Conservation (phyloP, 345 rosid genomes). For the Theobroma cacao region DNA sequence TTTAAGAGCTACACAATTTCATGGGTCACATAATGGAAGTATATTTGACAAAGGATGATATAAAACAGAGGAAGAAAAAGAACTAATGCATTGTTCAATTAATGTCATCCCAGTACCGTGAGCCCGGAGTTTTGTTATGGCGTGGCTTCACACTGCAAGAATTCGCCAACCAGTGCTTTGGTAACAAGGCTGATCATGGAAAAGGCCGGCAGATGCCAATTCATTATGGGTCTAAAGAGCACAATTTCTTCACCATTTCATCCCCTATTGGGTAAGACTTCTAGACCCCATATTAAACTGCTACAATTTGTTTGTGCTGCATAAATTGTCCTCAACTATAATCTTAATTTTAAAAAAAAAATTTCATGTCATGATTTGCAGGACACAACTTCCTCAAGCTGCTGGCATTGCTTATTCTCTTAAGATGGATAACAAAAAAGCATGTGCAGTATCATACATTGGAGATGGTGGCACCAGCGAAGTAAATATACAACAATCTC, state of each 20-base stretch:
- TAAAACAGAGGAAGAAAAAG: neutral
- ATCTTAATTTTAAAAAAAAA: neutral
- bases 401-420: slow-evolving; percentile 56
- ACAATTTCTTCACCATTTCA: slow-evolving; percentile 67
- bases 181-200: slow-evolving; percentile 67
- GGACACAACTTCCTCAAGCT: slow-evolving; percentile 62
- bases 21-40: too few species aligned
- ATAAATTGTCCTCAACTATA: neutral
- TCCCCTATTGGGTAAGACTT: slow-evolving; percentile 62
- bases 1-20: too few species aligned
- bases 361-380: neutral
- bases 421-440: slow-evolving; percentile 50
- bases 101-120: slow-evolving; percentile 42
- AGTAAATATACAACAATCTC: slow-evolving; percentile 18
- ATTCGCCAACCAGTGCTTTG: slow-evolving; percentile 66
- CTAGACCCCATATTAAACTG: neutral
- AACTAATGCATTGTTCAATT: neutral
- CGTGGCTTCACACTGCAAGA: slow-evolving; percentile 83
- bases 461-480: slow-evolving; percentile 63
- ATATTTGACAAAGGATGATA: neutral
- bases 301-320: neutral
- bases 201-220: slow-evolving; percentile 90
- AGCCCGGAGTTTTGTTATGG: slow-evolving; percentile 67
- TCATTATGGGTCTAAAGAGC: slow-evolving; percentile 81
- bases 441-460: slow-evolving; percentile 39